phyloP scores from a whole-genome alignment of 2,329 filamentous ascomycete genomes.

The Hypoxylon sp. region DNA sequence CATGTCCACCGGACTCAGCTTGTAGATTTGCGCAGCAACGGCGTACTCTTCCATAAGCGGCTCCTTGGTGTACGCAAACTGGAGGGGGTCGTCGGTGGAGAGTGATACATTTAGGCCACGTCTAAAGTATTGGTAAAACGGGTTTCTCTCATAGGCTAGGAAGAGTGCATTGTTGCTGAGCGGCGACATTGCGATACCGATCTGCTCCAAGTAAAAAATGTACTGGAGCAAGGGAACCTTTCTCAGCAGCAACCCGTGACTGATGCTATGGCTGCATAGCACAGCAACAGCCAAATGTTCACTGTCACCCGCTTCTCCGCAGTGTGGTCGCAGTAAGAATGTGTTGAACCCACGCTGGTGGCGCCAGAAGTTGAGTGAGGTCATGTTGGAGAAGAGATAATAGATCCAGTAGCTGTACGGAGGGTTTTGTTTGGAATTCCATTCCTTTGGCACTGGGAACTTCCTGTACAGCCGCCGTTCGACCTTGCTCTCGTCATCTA shows the following conservation, averaged over 20 bases:
- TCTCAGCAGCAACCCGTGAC: slow-evolving; percentile 88
- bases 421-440: slow-evolving; percentile 93
- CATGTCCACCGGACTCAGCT: slow-evolving; percentile 96
- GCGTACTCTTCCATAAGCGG: slow-evolving; percentile 98
- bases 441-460: slow-evolving; percentile 87
- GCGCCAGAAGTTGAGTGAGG: slow-evolving; percentile 90
- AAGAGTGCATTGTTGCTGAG: slow-evolving; percentile 98
- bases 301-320: slow-evolving; percentile 94
- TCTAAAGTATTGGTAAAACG: slow-evolving; percentile 94
- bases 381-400: slow-evolving; percentile 93
- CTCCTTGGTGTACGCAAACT: slow-evolving; percentile 98
- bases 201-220: slow-evolving; percentile 97
- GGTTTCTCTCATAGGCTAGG: slow-evolving; percentile 94
- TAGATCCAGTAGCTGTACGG: slow-evolving; percentile 99
- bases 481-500: slow-evolving; percentile 97
- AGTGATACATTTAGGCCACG: slow-evolving; percentile 94
- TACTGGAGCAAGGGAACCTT: slow-evolving; percentile 97
- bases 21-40: slow-evolving; percentile 98
- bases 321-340: slow-evolving; percentile 90
- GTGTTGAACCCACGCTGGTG: slow-evolving; percentile 95
- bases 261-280: slow-evolving; percentile 95
- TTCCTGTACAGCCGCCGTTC: slow-evolving; percentile 95
- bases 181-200: slow-evolving; percentile 99
- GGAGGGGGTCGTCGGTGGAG: slow-evolving; percentile 94
- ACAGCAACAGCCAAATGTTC: slow-evolving; percentile 94